Percentiles rank a stretch among this genome's conserved stretches.
Evolutionary conservation across 768 basidiomycete genomes (phyloP).

Genomic region (Russula virescens): DNA sequence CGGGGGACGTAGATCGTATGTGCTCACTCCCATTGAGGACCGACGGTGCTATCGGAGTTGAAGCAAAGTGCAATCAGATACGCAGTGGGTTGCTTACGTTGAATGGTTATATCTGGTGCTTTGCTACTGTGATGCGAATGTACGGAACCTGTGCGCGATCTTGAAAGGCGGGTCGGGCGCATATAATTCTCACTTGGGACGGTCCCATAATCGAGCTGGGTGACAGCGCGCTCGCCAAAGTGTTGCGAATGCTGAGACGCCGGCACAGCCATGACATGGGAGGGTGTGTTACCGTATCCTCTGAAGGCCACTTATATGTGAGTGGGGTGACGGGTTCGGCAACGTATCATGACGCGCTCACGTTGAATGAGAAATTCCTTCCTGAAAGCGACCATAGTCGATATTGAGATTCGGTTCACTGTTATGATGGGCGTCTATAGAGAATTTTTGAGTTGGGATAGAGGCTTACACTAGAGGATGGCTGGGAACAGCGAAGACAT

Average conservation of each 20-base stretch:
- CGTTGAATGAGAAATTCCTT: conserved; percentile 10
- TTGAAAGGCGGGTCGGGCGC: not conserved
- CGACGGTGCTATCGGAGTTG: conserved; percentile 12
- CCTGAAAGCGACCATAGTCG: conserved; percentile 23
- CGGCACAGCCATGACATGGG: conserved; percentile 10
- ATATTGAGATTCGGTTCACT: conserved; percentile 20
- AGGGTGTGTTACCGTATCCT: not conserved
- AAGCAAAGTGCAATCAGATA: not conserved
- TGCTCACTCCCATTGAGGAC: conserved; percentile 2
- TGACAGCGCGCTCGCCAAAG: conserved; percentile 20
- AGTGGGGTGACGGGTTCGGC: not conserved
- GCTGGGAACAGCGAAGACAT: not conserved
- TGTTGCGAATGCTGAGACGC: conserved; percentile 15
- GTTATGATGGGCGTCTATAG: not conserved
- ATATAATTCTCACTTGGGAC: conserved; percentile 9
- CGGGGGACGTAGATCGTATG: conserved; percentile 11
- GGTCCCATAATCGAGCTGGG: conserved; percentile 15
- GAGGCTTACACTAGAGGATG: not conserved
- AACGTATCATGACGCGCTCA: not conserved
- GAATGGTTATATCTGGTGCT: conserved; percentile 15
- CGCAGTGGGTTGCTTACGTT: not conserved
- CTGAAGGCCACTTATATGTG: conserved; percentile 1
- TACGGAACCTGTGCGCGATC: conserved; percentile 6
- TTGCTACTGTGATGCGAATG: conserved; percentile 17
- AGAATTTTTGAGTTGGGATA: not conserved